phyloP scores from a whole-genome alignment of 768 basidiomycete species.

The Termitomyces sp. region DNA sequence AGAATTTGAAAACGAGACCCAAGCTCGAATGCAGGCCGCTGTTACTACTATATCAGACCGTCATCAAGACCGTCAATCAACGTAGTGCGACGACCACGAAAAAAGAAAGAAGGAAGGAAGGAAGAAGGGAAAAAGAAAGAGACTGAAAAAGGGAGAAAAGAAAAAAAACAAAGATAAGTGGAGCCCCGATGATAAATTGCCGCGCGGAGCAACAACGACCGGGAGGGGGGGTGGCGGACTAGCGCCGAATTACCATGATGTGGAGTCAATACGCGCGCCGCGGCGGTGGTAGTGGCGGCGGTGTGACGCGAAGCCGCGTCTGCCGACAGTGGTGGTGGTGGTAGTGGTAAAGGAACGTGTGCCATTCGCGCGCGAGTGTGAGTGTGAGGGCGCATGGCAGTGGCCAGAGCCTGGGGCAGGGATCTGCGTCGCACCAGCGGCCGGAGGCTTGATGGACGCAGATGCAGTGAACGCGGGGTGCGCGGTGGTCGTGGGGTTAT shows the following conservation, averaged over 20 bases:
- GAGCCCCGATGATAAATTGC: neutral
- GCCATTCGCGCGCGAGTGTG: neutral
- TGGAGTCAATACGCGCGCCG: neutral
- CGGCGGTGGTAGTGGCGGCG: neutral
- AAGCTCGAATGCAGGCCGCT: neutral
- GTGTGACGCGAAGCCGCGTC: neutral
- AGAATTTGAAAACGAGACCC: neutral
- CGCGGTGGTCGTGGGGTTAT: neutral
- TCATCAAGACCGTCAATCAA: conserved; percentile 9
- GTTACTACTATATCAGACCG: neutral
- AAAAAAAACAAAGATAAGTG: neutral
- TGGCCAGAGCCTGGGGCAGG: neutral
- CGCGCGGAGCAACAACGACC: neutral
- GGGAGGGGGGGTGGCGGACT: neutral
- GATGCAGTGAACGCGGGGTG: neutral
- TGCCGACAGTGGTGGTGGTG: neutral
- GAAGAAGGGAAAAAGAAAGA: neutral
- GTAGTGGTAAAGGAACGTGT: neutral
- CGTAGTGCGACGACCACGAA: neutral
- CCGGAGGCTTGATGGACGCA: neutral
- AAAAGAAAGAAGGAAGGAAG: neutral
- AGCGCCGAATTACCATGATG: conserved; percentile 3
- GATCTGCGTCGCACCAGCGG: neutral
- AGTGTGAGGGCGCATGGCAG: neutral
- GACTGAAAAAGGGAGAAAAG: too few relatives aligned